Conservation (phyloP, 2,329 filamentous ascomycete species). For the Beauveria brongniartii region DNA sequence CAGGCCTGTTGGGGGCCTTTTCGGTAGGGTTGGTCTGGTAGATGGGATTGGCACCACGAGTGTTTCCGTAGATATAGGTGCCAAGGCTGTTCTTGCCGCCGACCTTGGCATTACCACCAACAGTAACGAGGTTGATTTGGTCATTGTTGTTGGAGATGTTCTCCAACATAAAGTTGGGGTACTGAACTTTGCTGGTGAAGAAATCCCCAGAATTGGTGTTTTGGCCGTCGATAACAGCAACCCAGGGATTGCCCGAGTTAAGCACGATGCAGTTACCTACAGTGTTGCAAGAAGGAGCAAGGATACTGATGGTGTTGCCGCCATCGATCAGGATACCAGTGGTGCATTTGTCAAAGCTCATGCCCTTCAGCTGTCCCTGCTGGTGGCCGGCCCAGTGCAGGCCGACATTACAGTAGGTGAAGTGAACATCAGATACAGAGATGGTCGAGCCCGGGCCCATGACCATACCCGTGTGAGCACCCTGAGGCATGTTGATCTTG, state of each 20-base stretch:
- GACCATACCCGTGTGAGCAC: constrained; percentile 15
- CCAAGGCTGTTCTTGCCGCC: constrained; percentile 23
- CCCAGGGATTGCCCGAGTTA: constrained; percentile 2
- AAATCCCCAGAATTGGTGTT: constrained; percentile 8
- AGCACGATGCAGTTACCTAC: constrained; percentile 8
- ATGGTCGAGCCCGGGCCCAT: constrained; percentile 15
- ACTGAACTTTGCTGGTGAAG: constrained; percentile 2
- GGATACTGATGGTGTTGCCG: constrained; percentile 8
- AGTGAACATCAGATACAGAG: constrained; percentile 14
- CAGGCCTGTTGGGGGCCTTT: constrained; percentile 23
- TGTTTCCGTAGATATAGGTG: constrained; percentile 35
- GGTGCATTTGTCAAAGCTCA: constrained; percentile 9
- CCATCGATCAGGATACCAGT: constrained; percentile 12
- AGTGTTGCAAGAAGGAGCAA: constrained; percentile 3
- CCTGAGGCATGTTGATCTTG: constrained; percentile 10
- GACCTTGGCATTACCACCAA: background rate
- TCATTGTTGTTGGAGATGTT: constrained; percentile 16
- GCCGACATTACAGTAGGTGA: constrained; percentile 15
- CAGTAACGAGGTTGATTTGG: constrained; percentile 14
- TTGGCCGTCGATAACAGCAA: constrained; percentile 4
- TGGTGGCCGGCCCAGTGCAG: constrained; percentile 14
- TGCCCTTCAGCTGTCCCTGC: constrained; percentile 9
- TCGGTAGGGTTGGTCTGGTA: constrained; percentile 26
- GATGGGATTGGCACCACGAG: constrained; percentile 30
- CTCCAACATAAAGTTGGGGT: constrained; percentile 10